Conservation (phyloP, 2,329 filamentous ascomycete species). For the Claviceps africana region DNA sequence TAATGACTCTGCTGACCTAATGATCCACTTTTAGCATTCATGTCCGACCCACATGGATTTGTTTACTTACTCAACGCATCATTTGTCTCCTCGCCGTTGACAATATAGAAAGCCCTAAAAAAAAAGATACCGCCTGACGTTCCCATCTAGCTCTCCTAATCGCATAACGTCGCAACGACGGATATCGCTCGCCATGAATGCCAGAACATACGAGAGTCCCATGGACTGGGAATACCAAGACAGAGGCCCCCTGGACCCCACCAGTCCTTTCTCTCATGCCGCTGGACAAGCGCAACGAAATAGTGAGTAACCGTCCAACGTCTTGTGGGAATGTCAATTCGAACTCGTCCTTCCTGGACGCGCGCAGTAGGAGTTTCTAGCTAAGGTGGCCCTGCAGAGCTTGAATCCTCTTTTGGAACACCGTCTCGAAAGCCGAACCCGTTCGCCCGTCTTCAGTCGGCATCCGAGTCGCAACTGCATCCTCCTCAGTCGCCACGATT, state of each 20-base stretch:
- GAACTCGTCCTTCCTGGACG: too few relatives aligned
- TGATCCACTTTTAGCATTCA: background rate
- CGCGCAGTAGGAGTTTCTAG: conserved; percentile 1
- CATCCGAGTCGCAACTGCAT: conserved; percentile 25
- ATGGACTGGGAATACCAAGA: conserved; percentile 57
- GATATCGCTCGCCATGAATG: conserved; percentile 27
- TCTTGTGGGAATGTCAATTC: background rate
- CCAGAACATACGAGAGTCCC: conserved; percentile 42
- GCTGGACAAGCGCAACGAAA: conserved; percentile 26
- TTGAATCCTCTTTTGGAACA: conserved; percentile 25
- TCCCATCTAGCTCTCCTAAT: background rate
- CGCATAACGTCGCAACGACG: background rate
- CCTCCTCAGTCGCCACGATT: conserved; percentile 32
- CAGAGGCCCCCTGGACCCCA: conserved; percentile 42
- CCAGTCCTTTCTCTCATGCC: conserved; percentile 46
- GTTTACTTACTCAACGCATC: conserved; percentile 20
- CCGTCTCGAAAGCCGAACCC: conserved; percentile 17
- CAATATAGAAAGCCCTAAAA: conserved; percentile 6
- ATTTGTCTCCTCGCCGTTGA: conserved; percentile 13
- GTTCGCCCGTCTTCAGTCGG: conserved; percentile 24
- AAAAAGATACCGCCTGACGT: background rate
- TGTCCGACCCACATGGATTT: conserved; percentile 10
- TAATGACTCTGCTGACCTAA: conserved; percentile 19
- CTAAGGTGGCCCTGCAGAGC: conserved; percentile 17
- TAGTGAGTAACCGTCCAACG: conserved; percentile 22